phyloP scores from a whole-genome alignment of 805 yeast genomes.

The Schwanniomyces yamadae region DNA sequence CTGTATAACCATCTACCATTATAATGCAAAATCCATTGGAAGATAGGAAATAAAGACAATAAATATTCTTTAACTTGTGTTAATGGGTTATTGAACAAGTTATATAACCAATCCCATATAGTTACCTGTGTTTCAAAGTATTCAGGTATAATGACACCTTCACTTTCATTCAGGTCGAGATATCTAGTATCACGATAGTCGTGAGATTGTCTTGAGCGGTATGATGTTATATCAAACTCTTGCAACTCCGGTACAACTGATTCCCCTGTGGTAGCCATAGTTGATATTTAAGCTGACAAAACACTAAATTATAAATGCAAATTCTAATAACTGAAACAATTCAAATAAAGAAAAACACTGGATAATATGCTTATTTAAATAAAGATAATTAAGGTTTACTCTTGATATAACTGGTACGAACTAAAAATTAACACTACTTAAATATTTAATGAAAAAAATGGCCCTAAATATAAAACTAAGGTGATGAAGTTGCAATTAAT shows the following conservation, averaged over 20 bases:
- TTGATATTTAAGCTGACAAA: no score
- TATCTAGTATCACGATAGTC: no score
- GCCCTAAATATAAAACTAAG: background rate
- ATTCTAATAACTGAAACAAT: no score
- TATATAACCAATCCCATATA: constrained; percentile 31
- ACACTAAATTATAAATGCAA: no score
- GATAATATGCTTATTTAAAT: no score
- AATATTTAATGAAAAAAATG: background rate
- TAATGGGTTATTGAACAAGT: constrained; percentile 37
- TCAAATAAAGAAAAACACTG: no score
- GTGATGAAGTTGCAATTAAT: constrained; percentile 14
- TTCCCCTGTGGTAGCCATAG: constrained; percentile 8
- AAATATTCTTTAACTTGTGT: constrained; percentile 47
- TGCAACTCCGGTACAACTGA: constrained; percentile 23
- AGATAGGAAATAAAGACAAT: constrained; percentile 71
- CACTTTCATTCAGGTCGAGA: constrained; percentile 1
- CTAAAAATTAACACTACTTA: no score
- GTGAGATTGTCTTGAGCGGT: no score
- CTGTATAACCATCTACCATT: constrained; percentile 75
- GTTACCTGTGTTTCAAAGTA: constrained; percentile 33
- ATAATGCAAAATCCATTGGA: constrained; percentile 83
- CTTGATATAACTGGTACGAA: no score
- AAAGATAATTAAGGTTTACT: no score
- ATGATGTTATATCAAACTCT: no score
- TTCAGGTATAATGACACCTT: constrained; percentile 30